These are phyloP conservation scores for Trametes hirsuta DNA, from an alignment of 1,284 basidiomycete species.

Conservation along the genomic window DNA sequence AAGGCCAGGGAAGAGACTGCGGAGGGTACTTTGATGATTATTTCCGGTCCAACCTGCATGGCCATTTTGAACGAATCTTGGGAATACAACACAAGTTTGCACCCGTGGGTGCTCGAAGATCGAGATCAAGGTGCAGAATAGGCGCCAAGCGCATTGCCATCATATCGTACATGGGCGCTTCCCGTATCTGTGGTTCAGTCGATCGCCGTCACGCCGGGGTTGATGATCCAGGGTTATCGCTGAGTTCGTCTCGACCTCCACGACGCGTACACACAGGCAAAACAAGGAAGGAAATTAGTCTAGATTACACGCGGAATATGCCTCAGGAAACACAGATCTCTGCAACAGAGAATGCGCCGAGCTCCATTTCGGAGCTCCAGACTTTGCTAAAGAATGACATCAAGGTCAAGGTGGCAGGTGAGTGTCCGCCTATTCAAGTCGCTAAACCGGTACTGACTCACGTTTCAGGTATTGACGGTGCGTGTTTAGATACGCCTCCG, in stretches of 20 bases:
- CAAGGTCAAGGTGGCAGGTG: slow-evolving; percentile 94
- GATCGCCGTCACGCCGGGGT: slow-evolving; percentile 1
- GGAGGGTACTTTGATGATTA: slow-evolving; percentile 25
- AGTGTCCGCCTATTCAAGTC: slow-evolving; percentile 19
- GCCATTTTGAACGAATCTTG: not conserved
- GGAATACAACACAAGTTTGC: not conserved
- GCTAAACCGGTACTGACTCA: not conserved
- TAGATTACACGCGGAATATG: not conserved
- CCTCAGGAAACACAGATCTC: slow-evolving; percentile 6
- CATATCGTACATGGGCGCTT: slow-evolving; percentile 12
- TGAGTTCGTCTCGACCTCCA: not conserved
- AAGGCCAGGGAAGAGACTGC: slow-evolving; percentile 28
- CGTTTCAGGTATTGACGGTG: slow-evolving; percentile 69
- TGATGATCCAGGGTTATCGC: not conserved
- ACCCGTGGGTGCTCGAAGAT: not conserved
- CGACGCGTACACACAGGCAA: not conserved
- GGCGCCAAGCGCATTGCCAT: not conserved
- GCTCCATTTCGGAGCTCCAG: slow-evolving; percentile 61
- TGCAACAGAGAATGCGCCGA: slow-evolving; percentile 54
- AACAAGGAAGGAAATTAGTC: not conserved
- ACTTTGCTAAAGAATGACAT: slow-evolving; percentile 62
- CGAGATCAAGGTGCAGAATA: not conserved
- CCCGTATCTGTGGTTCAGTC: slow-evolving; percentile 5
- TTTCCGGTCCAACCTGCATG: not conserved
- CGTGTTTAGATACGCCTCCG: slow-evolving; percentile 1